Conservation (phyloP, 139 green algal species). For the Pleodorina starrii region DNA sequence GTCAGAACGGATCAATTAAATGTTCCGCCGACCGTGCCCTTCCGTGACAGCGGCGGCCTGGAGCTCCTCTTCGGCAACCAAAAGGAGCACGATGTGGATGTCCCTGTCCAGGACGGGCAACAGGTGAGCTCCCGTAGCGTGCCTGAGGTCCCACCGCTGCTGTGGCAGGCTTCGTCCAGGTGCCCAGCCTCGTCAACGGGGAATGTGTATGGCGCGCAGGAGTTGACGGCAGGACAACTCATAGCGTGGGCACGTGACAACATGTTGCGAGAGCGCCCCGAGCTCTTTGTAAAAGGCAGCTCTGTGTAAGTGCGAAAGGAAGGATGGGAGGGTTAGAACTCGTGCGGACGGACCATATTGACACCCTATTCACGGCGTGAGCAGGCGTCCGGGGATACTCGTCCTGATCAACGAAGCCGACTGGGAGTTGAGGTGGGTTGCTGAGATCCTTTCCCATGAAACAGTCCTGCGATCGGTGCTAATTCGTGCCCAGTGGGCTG, state of each 20-base stretch:
- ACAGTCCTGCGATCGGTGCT: too few species aligned
- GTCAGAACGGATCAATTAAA: too few species aligned
- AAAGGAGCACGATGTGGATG: conserved; percentile 74
- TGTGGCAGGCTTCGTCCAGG: too few species aligned
- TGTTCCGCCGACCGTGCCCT: too few species aligned
- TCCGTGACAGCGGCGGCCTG: conserved; percentile 79
- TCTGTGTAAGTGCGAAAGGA: conserved; percentile 76
- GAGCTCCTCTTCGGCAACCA: conserved; percentile 88
- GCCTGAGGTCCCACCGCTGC: too few species aligned
- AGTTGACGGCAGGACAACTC: conserved; percentile 75
- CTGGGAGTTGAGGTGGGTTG: conserved; percentile 91
- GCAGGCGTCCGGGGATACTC: conserved; percentile 91
- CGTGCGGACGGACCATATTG: too few species aligned
- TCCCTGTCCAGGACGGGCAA: conserved; percentile 53
- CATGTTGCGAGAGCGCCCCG: conserved; percentile 84
- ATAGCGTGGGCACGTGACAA: conserved; percentile 82
- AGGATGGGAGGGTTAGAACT: too few species aligned
- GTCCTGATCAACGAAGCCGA: conserved; percentile 96
- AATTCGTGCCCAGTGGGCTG: too few species aligned
- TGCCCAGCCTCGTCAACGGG: too few species aligned
- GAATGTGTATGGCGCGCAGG: neutral
- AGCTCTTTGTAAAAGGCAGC: conserved; percentile 92
- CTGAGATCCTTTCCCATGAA: too few species aligned
- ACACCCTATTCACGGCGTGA: neutral
- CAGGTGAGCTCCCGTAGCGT: conserved; percentile 42